Base-by-base conservation (phyloP, 2,329 filamentous ascomycete genomes). In the Cercospora zeae-maydis region DNA sequence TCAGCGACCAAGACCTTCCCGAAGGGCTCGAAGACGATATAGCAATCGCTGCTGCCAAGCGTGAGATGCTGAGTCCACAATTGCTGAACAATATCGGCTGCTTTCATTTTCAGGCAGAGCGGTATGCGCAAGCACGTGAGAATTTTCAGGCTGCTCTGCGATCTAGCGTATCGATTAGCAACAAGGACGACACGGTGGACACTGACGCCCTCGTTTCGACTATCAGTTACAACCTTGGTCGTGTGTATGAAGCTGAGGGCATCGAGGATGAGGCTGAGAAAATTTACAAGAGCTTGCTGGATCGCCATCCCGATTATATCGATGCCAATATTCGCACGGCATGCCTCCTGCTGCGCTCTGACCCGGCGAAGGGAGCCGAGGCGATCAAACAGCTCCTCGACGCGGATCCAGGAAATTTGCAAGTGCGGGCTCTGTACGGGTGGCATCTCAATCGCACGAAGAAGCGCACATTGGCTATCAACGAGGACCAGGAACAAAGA, bases 61-160 rank as follows among this genome's bases (percentile, higher is more conserved):
- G 92, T 59, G 90, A 93, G 73, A 83, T 89, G 63, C 81, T 99
- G 1, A 91, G 93, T 1, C 95, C 95, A 3, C 92, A 96, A 73
- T 82, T 98, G 1, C 83, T 99, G 47, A 99, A 98, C 81, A 99
- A 99, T 75, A 96, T 98, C 74, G 95, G 91, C 4, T 97, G 93
- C 76, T 98, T 98, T 78, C 87, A 96, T 69, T 97, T 92, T 69
- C 92, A 96, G 74, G 84, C 87, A 1, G 92, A 96, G 71, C 92
- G 92, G 73, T 88, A 90, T 66, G 86, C 89, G 19, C 82, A 86
- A 65, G 93, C 95, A 21, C 88, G 91, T 68, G 88, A 93, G 56
- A 84, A 96, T 78, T 99, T 98, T 74, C 91, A 99, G 75, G 88
- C 90, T n/a, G 95, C 93, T 0, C 80, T 99, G 59, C 89, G 89